Percentiles rank a stretch among this genome's conserved stretches.
These are phyloP conservation scores for Colletotrichum filicis DNA, from an alignment of 2,329 filamentous ascomycete species.

Conservation along the genomic window DNA sequence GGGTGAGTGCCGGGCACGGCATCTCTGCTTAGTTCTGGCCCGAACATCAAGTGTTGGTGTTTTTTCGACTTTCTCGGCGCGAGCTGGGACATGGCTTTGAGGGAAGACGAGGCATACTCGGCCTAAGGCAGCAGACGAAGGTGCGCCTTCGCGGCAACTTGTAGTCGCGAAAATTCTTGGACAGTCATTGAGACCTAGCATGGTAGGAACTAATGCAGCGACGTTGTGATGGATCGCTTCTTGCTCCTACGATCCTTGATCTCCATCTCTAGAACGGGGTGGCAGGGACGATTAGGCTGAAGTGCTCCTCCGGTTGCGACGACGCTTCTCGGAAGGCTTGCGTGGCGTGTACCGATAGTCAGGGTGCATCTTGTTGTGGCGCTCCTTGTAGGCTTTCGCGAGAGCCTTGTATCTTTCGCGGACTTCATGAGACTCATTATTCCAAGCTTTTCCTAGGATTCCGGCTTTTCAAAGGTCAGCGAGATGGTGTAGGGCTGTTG, in stretches of 20 bases:
- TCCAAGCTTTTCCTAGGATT: slow-evolving; percentile 43
- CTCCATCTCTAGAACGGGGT: background rate
- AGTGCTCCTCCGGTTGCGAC: slow-evolving; percentile 15
- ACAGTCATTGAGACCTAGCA: background rate
- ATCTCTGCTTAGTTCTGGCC: background rate
- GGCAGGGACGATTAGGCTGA: background rate
- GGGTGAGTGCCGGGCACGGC: background rate
- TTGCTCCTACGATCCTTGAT: background rate
- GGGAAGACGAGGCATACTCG: background rate
- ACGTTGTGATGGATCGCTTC: background rate
- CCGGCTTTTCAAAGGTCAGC: slow-evolving; percentile 38
- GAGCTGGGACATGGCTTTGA: background rate
- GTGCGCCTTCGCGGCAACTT: background rate
- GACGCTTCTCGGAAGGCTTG: slow-evolving; percentile 41
- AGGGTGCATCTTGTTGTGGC: slow-evolving; percentile 45
- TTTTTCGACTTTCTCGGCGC: background rate
- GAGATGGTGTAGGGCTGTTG: too few species aligned
- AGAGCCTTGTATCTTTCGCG: slow-evolving; percentile 27
- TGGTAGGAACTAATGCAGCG: background rate
- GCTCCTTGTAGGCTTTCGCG: slow-evolving; percentile 39
- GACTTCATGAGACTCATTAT: slow-evolving; percentile 39
- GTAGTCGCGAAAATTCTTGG: background rate
- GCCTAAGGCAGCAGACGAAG: background rate
- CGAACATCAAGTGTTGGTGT: background rate
- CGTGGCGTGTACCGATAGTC: slow-evolving; percentile 53